phyloP scores from a whole-genome alignment of 1,139 yeast species.

The Suhomyces bolitotheri region DNA sequence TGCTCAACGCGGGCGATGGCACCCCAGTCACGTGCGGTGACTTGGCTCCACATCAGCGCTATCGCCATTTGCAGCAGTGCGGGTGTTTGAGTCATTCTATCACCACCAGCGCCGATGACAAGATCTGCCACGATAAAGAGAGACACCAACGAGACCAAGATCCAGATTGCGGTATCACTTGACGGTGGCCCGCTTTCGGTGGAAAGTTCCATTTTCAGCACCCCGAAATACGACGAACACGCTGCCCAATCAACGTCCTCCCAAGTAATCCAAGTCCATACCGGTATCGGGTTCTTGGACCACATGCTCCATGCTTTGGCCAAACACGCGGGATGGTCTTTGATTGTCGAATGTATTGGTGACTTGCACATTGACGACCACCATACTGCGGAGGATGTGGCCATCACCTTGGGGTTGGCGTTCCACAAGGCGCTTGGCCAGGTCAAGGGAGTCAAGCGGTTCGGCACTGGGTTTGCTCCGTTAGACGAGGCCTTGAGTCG shows the following conservation, averaged over 20 bases:
- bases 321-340: slow-evolving; percentile 95
- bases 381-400: slow-evolving; percentile 95
- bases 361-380: slow-evolving; percentile 96
- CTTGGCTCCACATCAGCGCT: not conserved
- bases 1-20: no score
- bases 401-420: slow-evolving; percentile 86
- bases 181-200: slow-evolving; percentile 79
- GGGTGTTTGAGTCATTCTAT: slow-evolving; percentile 3
- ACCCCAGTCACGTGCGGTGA: not conserved
- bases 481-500: slow-evolving; percentile 92
- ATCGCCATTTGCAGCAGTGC: slow-evolving; percentile 1
- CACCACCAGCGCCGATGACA: slow-evolving; percentile 12
- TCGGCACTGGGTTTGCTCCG: slow-evolving; percentile 95
- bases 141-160: slow-evolving; percentile 89
- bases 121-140: slow-evolving; percentile 59
- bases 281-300: slow-evolving; percentile 94
- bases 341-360: slow-evolving; percentile 85
- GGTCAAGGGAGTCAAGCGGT: slow-evolving; percentile 86
- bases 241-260: slow-evolving; percentile 62
- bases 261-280: slow-evolving; percentile 76
- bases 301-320: slow-evolving; percentile 98
- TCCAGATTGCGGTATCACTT: slow-evolving; percentile 78
- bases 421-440: slow-evolving; percentile 89
- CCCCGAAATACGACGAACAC: slow-evolving; percentile 41
- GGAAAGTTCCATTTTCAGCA: slow-evolving; percentile 52